A percentile compares a stretch with the other conserved stretches of the same genome.
Evolutionary conservation across 2,329 filamentous ascomycete genomes (phyloP).

Genomic region (Penicillium sp.): DNA sequence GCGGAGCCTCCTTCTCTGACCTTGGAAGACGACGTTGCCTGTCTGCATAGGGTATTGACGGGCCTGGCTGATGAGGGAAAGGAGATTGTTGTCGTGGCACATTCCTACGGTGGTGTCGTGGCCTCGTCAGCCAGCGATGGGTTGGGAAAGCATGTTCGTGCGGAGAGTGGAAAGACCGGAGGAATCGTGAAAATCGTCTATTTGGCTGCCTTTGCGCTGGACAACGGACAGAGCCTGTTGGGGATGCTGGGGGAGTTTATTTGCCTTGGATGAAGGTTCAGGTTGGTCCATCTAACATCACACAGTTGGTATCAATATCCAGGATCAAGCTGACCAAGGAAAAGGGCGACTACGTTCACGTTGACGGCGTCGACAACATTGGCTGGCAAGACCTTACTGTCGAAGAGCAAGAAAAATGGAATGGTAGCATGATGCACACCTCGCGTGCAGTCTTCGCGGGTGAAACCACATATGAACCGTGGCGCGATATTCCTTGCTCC

Average conservation of each 20-base stretch:
- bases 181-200: conserved; percentile 34
- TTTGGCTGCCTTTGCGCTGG: conserved; percentile 38
- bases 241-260: conserved; percentile 27
- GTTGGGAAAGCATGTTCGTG: conserved; percentile 24
- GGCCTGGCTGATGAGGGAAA: conserved; percentile 29
- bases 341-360: conserved; percentile 21
- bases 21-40: conserved; percentile 38
- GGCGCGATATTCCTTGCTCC: conserved; percentile 35
- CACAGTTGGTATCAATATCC: neutral
- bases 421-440: conserved; percentile 24
- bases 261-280: conserved; percentile 25
- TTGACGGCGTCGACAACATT: conserved; percentile 5
- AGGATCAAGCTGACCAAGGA: neutral
- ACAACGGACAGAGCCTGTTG: conserved; percentile 34
- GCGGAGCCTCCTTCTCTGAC: conserved; percentile 35
- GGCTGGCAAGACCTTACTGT: conserved; percentile 34
- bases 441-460: conserved; percentile 28
- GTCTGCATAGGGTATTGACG: conserved; percentile 13
- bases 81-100: conserved; percentile 31
- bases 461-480: conserved; percentile 30
- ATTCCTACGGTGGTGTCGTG: conserved; percentile 39
- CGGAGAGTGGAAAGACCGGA: conserved; percentile 25
- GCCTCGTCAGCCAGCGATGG: conserved; percentile 32
- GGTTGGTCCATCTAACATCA: conserved; percentile 10
- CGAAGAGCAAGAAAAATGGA: conserved; percentile 26